These are phyloP conservation scores for Penicillium italicum DNA, from an alignment of 2,329 filamentous ascomycete species.

Conservation along the genomic window DNA sequence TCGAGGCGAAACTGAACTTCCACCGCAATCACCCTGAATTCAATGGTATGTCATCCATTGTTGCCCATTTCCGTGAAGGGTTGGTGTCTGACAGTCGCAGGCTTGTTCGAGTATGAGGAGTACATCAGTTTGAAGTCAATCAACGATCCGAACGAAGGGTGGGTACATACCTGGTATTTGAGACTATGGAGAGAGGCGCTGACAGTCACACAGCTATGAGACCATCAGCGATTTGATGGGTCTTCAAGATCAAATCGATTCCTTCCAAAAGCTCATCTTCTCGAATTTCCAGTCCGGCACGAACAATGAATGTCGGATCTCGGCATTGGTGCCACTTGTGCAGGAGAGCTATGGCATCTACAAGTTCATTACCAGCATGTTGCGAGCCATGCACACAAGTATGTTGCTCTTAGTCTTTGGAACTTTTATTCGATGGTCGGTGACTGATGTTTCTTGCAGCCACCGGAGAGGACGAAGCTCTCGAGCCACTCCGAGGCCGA, in stretches of 20 bases:
- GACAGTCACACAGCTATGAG: conserved; percentile 58
- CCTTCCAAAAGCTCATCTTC: conserved; percentile 97
- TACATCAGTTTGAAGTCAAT: conserved; percentile 97
- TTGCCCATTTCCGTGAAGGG: neutral
- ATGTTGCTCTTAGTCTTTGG: conserved; percentile 38
- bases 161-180: conserved; percentile 28
- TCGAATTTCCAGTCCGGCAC: conserved; percentile 87
- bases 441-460: conserved; percentile 46
- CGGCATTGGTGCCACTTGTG: conserved; percentile 85
- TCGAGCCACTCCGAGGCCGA: conserved; percentile 79
- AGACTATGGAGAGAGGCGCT: conserved; percentile 14
- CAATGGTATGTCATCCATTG: conserved; percentile 60
- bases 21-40: conserved; percentile 96
- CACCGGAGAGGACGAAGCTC: conserved; percentile 87
- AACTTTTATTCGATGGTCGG: neutral
- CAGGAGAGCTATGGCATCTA: conserved; percentile 99
- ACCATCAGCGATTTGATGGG: conserved; percentile 96
- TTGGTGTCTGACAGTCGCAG: conserved; percentile 33
- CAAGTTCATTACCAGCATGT: conserved; percentile 99
- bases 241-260: conserved; percentile 95
- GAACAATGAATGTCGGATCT: conserved; percentile 96
- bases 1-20: conserved; percentile 92
- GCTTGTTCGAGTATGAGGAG: conserved; percentile 96
- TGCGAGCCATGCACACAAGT: conserved; percentile 96
- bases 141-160: conserved; percentile 97